Percentiles rank a stretch among this genome's conserved stretches.
Evolutionary conservation across 306 rosid genomes (phyloP).

Genomic region (Leucaena leucocephala): DNA sequence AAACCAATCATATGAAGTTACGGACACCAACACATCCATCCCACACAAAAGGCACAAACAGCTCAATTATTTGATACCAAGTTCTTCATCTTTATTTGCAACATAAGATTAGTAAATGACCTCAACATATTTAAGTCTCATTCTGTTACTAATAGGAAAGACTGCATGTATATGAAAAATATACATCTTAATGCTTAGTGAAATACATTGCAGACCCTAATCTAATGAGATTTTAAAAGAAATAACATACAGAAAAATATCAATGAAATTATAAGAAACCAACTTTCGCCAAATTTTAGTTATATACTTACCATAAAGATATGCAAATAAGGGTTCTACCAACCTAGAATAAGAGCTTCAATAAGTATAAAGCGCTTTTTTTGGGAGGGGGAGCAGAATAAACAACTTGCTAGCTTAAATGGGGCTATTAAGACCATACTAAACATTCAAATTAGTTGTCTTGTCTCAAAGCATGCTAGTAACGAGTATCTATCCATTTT

Average conservation of each 20-base stretch:
- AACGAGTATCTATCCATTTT: constrained; percentile 20
- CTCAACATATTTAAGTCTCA: constrained; percentile 12
- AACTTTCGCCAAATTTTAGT: not conserved
- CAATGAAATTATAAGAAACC: not conserved
- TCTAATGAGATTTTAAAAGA: not conserved
- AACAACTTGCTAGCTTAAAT: not conserved
- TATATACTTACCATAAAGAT: not conserved
- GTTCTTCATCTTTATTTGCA: constrained; percentile 47
- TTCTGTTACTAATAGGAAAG: constrained; percentile 17
- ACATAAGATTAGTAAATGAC: constrained; percentile 36
- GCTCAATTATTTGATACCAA: constrained; percentile 73
- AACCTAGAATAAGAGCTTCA: not conserved
- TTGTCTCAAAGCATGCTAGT: constrained; percentile 15
- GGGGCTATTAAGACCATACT: not conserved
- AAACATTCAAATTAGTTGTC: constrained; percentile 12
- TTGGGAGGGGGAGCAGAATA: not conserved
- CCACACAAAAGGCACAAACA: constrained; percentile 82
- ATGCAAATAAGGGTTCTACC: not conserved
- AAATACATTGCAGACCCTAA: not conserved
- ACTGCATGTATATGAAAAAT: constrained; percentile 12
- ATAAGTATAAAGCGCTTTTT: not conserved
- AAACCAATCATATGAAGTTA: constrained; percentile 60
- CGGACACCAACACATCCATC: constrained; percentile 86
- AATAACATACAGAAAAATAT: constrained; percentile 22
- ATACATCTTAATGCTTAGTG: constrained; percentile 1